These are phyloP conservation scores for Physaria fendleri DNA, from an alignment of 345 rosid genomes.

Conservation along the genomic window DNA sequence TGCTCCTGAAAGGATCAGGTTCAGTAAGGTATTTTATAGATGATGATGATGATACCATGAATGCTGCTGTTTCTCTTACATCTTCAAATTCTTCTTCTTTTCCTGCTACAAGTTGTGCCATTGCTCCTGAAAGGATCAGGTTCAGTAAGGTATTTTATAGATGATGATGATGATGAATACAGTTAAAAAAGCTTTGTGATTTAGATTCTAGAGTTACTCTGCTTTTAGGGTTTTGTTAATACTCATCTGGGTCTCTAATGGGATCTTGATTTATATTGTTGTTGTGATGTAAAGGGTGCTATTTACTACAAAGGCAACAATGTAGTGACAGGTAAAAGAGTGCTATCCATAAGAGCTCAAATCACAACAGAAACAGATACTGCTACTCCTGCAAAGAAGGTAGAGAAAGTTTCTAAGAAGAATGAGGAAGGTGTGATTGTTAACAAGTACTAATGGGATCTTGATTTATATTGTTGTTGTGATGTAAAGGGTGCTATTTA, in stretches of 20 bases:
- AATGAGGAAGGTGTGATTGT: constrained; percentile 69
- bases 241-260: not conserved
- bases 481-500: constrained; percentile 24
- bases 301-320: constrained; percentile 35
- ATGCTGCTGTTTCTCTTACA: constrained; percentile 77
- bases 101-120: constrained; percentile 42
- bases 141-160: constrained; percentile 59
- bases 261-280: constrained; percentile 4
- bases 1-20: constrained; percentile 59
- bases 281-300: constrained; percentile 21
- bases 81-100: constrained; percentile 56
- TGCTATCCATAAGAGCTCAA: constrained; percentile 64
- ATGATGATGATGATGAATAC: not conserved
- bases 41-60: constrained; percentile 71
- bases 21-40: constrained; percentile 48
- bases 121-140: constrained; percentile 59
- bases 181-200: not conserved
- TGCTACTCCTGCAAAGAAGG: constrained; percentile 55
- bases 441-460: too few relatives aligned
- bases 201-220: too few relatives aligned
- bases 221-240: not conserved
- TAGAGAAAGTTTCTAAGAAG: constrained; percentile 69
- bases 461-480: too few relatives aligned
- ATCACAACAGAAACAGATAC: constrained; percentile 47
- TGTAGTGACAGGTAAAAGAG: constrained; percentile 43